A percentile compares a stretch with the other conserved stretches of the same genome.
Evolutionary conservation across 2,329 filamentous ascomycete genomes (phyloP).

Genomic region (Aspergillus amoenus): DNA sequence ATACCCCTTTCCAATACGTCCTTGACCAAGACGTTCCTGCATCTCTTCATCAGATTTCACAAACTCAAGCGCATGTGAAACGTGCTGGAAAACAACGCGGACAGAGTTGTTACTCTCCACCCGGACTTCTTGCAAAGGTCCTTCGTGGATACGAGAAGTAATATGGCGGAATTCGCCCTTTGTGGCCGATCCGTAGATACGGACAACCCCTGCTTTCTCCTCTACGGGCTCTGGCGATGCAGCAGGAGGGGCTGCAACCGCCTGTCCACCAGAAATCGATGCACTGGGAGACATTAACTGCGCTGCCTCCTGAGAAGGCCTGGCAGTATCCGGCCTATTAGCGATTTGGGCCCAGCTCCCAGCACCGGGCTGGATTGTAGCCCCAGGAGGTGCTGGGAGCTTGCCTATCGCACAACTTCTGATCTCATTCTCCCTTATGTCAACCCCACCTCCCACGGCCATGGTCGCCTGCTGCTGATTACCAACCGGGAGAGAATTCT

Average conservation of each 20-base stretch:
- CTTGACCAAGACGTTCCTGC: slow-evolving; percentile 27
- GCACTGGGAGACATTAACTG: slow-evolving; percentile 21
- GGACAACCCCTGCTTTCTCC: slow-evolving; percentile 30
- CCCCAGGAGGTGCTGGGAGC: slow-evolving; percentile 1
- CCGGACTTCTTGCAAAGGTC: slow-evolving; percentile 40
- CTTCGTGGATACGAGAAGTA: slow-evolving; percentile 39
- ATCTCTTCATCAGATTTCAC: slow-evolving; percentile 31
- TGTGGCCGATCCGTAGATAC: slow-evolving; percentile 23
- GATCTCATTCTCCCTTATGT: slow-evolving; percentile 12
- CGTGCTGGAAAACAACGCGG: slow-evolving; percentile 40
- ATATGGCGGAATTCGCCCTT: slow-evolving; percentile 29
- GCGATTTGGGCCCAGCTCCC: slow-evolving; percentile 24
- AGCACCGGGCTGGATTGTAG: slow-evolving; percentile 7
- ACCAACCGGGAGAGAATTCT: background rate
- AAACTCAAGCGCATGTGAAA: slow-evolving; percentile 36
- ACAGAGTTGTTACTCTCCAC: slow-evolving; percentile 28
- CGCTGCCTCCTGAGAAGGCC: slow-evolving; percentile 6
- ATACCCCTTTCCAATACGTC: slow-evolving; percentile 35
- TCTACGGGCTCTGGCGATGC: slow-evolving; percentile 18
- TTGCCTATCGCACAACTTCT: slow-evolving; percentile 6
- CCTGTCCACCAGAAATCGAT: slow-evolving; percentile 6
- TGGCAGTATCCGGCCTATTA: slow-evolving; percentile 5
- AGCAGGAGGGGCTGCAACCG: slow-evolving; percentile 7
- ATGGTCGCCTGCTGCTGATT: slow-evolving; percentile 16
- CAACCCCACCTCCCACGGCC: slow-evolving; percentile 14